Percentiles rank a stretch among this genome's conserved stretches.
Evolutionary conservation across 225 moss, liverwort and hornwort species (phyloP).

Genomic region (Marchantia paleacea): DNA sequence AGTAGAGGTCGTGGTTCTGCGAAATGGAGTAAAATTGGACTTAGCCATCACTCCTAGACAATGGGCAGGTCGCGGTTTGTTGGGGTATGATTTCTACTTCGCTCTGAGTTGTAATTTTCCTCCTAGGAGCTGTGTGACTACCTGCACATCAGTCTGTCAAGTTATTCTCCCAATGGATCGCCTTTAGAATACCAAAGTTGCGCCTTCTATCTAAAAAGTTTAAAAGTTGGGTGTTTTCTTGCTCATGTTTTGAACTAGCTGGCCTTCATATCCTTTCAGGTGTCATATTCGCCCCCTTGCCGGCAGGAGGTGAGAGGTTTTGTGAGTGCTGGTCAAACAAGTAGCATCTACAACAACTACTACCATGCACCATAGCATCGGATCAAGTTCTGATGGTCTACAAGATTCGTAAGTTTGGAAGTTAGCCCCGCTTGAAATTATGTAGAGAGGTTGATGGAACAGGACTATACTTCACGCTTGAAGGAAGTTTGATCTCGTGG

Average conservation of each 20-base stretch:
- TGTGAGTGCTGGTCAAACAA: neutral
- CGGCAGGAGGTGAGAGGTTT: neutral
- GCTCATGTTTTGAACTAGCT: neutral
- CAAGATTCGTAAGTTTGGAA: neutral
- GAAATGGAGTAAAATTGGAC: slow-evolving; percentile 65
- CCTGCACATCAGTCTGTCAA: too few species aligned
- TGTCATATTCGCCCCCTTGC: slow-evolving; percentile 18
- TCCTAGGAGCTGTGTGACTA: neutral
- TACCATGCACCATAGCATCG: neutral
- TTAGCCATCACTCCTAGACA: slow-evolving; percentile 70
- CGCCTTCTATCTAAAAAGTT: neutral
- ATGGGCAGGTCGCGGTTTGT: slow-evolving; percentile 85
- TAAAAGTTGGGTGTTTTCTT: neutral
- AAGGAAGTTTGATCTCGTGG: too few species aligned
- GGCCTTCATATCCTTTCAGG: neutral
- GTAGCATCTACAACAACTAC: neutral
- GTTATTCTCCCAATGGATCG: neutral
- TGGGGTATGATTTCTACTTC: slow-evolving; percentile 56
- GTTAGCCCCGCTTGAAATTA: neutral
- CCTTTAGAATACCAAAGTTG: neutral
- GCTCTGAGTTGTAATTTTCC: neutral
- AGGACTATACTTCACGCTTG: too few species aligned
- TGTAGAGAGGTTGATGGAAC: too few species aligned
- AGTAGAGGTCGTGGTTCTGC: slow-evolving; percentile 71
- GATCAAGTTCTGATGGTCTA: neutral